A percentile compares a stretch with the other conserved stretches of the same genome.
These are phyloP conservation scores for Aureobasidium lini DNA, from an alignment of 2,329 filamentous ascomycete genomes.

Conservation along the genomic window DNA sequence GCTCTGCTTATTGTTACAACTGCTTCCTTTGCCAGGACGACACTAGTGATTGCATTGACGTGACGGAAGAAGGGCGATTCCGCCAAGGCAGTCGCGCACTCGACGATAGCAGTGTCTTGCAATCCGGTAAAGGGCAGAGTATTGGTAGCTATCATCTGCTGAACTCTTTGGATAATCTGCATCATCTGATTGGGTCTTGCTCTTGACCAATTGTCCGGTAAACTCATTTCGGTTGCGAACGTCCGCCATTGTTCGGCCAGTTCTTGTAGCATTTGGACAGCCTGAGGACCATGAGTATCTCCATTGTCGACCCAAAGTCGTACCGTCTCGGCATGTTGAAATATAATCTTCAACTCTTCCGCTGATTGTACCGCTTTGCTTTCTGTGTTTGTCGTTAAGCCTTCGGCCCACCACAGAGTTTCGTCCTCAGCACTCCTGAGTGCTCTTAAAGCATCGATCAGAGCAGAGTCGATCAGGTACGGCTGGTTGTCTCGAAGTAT, in stretches of 20 bases:
- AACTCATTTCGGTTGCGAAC: background rate
- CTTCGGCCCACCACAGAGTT: too few species aligned
- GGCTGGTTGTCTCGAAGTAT: too few species aligned
- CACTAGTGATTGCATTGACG: background rate
- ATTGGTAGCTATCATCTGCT: background rate
- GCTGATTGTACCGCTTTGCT: too few species aligned
- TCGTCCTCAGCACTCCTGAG: too few species aligned
- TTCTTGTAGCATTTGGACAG: background rate
- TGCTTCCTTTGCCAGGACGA: background rate
- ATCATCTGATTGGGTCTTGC: background rate
- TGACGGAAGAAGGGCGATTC: background rate
- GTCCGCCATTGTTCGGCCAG: background rate
- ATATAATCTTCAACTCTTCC: too few species aligned
- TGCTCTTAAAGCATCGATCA: too few species aligned
- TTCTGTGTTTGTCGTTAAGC: too few species aligned
- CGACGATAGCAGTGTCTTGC: background rate
- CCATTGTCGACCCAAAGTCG: too few species aligned
- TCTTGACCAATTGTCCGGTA: background rate
- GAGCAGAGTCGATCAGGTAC: too few species aligned
- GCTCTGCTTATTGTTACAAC: background rate
- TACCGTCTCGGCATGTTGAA: too few species aligned
- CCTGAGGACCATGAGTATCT: background rate
- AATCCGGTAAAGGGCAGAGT: background rate
- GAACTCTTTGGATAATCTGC: background rate
- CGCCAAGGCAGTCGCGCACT: background rate